A percentile compares a stretch with the other conserved stretches of the same genome.
phyloP scores from a whole-genome alignment of 2,329 filamentous ascomycete genomes.

The Setomelanomma holmii region DNA sequence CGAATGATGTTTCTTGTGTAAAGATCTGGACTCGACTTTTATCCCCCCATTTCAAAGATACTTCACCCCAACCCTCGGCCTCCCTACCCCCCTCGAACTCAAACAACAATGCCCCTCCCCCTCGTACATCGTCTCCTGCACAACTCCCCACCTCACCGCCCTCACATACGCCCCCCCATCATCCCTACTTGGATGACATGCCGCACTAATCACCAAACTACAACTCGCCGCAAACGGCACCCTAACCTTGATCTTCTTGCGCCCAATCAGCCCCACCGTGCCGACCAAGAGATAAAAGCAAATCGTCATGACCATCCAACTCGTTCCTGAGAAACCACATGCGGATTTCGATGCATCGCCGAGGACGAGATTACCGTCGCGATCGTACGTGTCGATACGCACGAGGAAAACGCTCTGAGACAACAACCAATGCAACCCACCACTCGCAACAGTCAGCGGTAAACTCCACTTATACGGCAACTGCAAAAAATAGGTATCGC shows the following conservation, averaged over 20 bases:
- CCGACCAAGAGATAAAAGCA: conserved; percentile 52
- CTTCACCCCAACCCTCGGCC: conserved; percentile 2
- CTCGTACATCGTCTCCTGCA: conserved; percentile 5
- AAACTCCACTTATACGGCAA: conserved; percentile 47
- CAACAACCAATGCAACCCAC: conserved; percentile 23
- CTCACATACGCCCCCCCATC: conserved; percentile 13
- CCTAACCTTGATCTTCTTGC: conserved; percentile 72
- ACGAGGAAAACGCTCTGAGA: conserved; percentile 48
- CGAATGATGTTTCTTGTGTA: too few species aligned
- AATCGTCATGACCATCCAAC: conserved; percentile 3
- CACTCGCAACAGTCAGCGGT: conserved; percentile 38
- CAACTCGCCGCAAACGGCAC: conserved; percentile 72
- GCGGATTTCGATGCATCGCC: conserved; percentile 5
- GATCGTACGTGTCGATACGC: conserved; percentile 12
- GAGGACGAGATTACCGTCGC: background rate
- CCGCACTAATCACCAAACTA: conserved; percentile 19
- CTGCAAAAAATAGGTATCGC: conserved; percentile 46
- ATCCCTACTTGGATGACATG: conserved; percentile 24
- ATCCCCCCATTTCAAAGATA: conserved; percentile 9
- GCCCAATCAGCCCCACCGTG: conserved; percentile 58
- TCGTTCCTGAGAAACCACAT: conserved; percentile 4
- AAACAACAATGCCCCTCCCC: conserved; percentile 8
- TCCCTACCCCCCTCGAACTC: conserved; percentile 2
- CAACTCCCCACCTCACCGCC: conserved; percentile 31
- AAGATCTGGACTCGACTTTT: too few species aligned